Conservation (phyloP, 179 eudicot genomes). For the Spinacia oleracea region DNA sequence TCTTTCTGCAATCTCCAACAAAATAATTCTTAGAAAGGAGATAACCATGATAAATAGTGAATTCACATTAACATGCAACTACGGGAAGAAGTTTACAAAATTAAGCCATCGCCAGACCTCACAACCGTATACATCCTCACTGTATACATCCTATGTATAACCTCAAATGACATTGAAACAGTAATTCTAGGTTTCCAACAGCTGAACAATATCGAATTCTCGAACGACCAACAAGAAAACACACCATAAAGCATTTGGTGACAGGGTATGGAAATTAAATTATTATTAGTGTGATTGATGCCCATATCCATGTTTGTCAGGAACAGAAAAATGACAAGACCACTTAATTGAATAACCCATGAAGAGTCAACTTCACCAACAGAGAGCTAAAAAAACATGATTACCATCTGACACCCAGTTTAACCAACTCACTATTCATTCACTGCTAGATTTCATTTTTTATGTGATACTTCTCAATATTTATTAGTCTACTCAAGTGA, state of each 20-base stretch:
- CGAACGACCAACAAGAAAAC: neutral
- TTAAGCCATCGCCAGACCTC: neutral
- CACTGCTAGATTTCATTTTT: no score
- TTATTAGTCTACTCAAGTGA: no score
- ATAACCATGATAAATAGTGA: neutral
- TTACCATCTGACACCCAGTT: no score
- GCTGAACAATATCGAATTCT: neutral
- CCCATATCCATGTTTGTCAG: neutral
- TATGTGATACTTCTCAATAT: no score
- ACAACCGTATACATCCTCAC: neutral
- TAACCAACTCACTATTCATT: no score
- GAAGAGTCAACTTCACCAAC: neutral
- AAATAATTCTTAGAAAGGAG: neutral
- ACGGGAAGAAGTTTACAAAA: neutral
- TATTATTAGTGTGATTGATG: neutral
- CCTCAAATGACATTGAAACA: neutral
- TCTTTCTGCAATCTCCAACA: slow-evolving; percentile 53
- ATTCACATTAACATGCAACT: neutral
- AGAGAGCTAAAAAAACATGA: no score
- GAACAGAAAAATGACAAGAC: neutral
- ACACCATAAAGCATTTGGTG: no score
- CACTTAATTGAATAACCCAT: no score
- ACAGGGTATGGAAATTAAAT: neutral
- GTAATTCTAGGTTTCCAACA: no score
- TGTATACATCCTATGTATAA: no score